A percentile compares a stretch with the other conserved stretches of the same genome.
Evolutionary conservation across 192 early-diverging fungal genomes (phyloP).

Genomic region (Geosiphon pyriformis): DNA sequence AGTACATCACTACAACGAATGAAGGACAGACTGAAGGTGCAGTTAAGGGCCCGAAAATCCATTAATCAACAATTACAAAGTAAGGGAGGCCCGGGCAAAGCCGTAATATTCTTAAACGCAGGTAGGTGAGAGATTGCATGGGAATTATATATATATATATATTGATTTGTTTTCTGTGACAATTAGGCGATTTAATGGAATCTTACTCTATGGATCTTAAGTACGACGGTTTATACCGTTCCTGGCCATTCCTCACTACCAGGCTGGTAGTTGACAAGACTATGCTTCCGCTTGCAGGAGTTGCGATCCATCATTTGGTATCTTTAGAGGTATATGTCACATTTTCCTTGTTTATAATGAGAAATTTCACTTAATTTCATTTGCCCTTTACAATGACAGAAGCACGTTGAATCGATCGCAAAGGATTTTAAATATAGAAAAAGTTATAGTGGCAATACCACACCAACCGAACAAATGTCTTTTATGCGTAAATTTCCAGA

Average conservation of each 20-base stretch:
- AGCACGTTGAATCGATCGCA: conserved; percentile 20
- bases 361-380: conserved; percentile 19
- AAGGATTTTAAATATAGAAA: conserved; percentile 20
- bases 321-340: conserved; percentile 22
- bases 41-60: conserved; percentile 19
- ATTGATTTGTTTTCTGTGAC: conserved; percentile 8
- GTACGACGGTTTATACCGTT: conserved; percentile 25
- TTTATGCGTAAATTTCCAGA: conserved; percentile 17
- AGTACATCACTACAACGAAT: conserved; percentile 12
- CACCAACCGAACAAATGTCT: conserved; percentile 8
- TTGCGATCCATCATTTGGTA: conserved; percentile 23
- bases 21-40: conserved; percentile 18
- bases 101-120: conserved; percentile 13
- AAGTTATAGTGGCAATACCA: neutral
- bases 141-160: neutral
- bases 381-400: conserved; percentile 17
- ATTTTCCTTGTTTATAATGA: conserved; percentile 18
- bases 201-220: conserved; percentile 25
- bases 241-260: conserved; percentile 21
- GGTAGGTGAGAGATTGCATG: conserved; percentile 7
- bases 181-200: conserved; percentile 20
- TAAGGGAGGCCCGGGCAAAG: conserved; percentile 22
- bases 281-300: conserved; percentile 19
- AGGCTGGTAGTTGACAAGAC: conserved; percentile 25
- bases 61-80: conserved; percentile 18